These are phyloP conservation scores for Fistulifera pelliculosa DNA, from an alignment of 108 stramenopile genomes.

Conservation along the genomic window DNA sequence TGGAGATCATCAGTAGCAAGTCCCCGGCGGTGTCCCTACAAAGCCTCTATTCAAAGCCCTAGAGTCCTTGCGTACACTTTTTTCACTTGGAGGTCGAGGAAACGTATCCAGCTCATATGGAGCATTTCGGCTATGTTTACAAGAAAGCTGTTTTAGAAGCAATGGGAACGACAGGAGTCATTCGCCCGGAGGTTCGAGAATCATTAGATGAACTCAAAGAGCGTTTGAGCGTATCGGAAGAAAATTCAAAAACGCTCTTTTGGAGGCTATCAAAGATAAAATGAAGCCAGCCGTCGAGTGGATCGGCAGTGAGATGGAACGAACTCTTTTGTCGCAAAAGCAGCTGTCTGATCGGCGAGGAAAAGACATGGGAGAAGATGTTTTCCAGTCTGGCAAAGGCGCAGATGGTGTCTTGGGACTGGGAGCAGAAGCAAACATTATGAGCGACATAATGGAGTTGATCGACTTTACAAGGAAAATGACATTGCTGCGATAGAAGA, in stretches of 20 bases:
- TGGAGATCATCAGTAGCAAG: conserved; percentile 28
- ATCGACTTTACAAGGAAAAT: conserved; percentile 84
- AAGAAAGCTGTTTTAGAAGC: conserved; percentile 74
- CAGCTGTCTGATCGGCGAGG: conserved; percentile 67
- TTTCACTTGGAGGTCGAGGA: conserved; percentile 44
- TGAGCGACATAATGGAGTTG: conserved; percentile 82
- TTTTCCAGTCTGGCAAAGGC: conserved; percentile 64
- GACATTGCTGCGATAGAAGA: conserved; percentile 56
- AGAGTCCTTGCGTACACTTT: conserved; percentile 42
- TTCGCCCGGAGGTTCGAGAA: conserved; percentile 60
- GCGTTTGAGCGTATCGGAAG: conserved; percentile 67
- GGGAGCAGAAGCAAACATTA: conserved; percentile 77
- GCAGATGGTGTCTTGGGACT: conserved; percentile 74
- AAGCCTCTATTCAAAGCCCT: conserved; percentile 48
- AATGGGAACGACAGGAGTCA: conserved; percentile 79
- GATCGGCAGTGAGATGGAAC: conserved; percentile 77
- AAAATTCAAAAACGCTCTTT: conserved; percentile 48
- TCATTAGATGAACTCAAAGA: conserved; percentile 53
- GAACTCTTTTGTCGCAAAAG: conserved; percentile 55
- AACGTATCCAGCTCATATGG: conserved; percentile 41
- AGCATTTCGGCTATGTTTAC: conserved; percentile 63
- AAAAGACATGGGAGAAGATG: conserved; percentile 76
- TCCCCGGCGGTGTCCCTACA: conserved; percentile 69
- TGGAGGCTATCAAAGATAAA: conserved; percentile 63
- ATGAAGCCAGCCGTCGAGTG: conserved; percentile 74